A percentile compares a stretch with the other conserved stretches of the same genome.
Evolutionary conservation across 2,329 filamentous ascomycete genomes (phyloP).

Genomic region (Lasiodiplodia theobromae): DNA sequence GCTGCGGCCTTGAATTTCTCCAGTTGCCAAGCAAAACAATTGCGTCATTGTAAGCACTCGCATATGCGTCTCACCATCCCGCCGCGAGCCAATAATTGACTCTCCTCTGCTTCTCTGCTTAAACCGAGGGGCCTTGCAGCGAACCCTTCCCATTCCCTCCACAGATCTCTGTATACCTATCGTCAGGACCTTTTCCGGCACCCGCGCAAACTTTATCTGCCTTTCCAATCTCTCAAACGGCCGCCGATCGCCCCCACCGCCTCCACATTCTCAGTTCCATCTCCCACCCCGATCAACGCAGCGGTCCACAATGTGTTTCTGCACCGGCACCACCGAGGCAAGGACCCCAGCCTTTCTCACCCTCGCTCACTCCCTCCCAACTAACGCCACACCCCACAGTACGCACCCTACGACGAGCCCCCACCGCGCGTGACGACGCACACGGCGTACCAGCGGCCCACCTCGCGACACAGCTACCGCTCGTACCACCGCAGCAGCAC

Average conservation of each 20-base stretch:
- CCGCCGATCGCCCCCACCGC: not conserved
- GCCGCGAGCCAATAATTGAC: not conserved
- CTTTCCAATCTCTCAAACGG: not conserved
- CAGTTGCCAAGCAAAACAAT: not conserved
- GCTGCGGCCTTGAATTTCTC: not conserved
- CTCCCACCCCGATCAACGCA: not conserved
- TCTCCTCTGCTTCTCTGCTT: not conserved
- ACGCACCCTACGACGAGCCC: slow-evolving; percentile 17
- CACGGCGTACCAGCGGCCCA: not conserved
- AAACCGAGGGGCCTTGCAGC: not conserved
- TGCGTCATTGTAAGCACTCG: slow-evolving; percentile 10
- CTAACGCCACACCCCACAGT: not conserved
- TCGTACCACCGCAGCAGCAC: not conserved
- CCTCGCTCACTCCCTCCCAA: too few relatives aligned
- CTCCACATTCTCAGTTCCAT: not conserved
- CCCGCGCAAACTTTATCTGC: too few relatives aligned
- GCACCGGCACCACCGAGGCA: slow-evolving; percentile 1
- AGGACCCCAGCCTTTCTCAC: not conserved
- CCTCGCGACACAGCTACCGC: not conserved
- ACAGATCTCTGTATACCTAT: too few relatives aligned
- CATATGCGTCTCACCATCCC: not conserved
- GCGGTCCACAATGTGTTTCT: slow-evolving; percentile 6
- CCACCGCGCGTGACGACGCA: not conserved
- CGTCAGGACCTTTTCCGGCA: too few relatives aligned
- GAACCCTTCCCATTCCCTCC: not conserved